A percentile compares a stretch with the other conserved stretches of the same genome.
These are phyloP conservation scores for Gentiana dahurica DNA, from an alignment of 257 asterid genomes.

Conservation along the genomic window DNA sequence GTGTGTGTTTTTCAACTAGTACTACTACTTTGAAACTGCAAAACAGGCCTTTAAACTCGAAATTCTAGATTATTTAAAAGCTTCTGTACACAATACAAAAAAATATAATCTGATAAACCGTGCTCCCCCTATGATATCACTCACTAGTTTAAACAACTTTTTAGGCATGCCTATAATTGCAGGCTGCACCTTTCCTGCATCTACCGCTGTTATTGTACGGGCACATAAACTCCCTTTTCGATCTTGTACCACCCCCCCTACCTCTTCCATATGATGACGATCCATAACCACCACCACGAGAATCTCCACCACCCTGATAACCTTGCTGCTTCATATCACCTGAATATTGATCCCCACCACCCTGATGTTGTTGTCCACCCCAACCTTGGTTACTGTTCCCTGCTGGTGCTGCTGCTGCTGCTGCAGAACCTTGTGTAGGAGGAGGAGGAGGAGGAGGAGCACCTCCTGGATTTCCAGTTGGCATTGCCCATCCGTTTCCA, in stretches of 20 bases:
- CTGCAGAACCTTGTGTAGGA: slow-evolving; percentile 23
- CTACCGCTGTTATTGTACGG: slow-evolving; percentile 53
- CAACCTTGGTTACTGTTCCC: slow-evolving; percentile 52
- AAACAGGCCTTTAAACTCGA: too few species aligned
- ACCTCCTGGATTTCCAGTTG: slow-evolving; percentile 25
- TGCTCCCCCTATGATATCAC: background rate
- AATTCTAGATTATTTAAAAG: too few species aligned
- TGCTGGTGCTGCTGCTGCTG: slow-evolving; percentile 30
- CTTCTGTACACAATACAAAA: too few species aligned
- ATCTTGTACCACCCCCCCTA: slow-evolving; percentile 23
- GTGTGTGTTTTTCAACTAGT: too few species aligned
- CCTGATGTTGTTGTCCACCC: slow-evolving; percentile 36
- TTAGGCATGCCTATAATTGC: slow-evolving; percentile 57
- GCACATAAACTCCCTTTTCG: slow-evolving; percentile 32
- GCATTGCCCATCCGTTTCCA: slow-evolving; percentile 24
- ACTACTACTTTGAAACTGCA: too few species aligned
- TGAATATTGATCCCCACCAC: slow-evolving; percentile 38
- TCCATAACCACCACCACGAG: slow-evolving; percentile 15
- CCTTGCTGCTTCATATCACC: slow-evolving; percentile 29
- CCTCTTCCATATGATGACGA: slow-evolving; percentile 54
- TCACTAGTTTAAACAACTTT: too few species aligned
- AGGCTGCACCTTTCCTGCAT: slow-evolving; percentile 67
- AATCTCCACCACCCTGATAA: slow-evolving; percentile 16
- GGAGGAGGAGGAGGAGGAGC: slow-evolving; percentile 32
- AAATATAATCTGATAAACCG: background rate